Conservation (phyloP, 352 stramenopile genomes). For the Paralagenidium karlingii region DNA sequence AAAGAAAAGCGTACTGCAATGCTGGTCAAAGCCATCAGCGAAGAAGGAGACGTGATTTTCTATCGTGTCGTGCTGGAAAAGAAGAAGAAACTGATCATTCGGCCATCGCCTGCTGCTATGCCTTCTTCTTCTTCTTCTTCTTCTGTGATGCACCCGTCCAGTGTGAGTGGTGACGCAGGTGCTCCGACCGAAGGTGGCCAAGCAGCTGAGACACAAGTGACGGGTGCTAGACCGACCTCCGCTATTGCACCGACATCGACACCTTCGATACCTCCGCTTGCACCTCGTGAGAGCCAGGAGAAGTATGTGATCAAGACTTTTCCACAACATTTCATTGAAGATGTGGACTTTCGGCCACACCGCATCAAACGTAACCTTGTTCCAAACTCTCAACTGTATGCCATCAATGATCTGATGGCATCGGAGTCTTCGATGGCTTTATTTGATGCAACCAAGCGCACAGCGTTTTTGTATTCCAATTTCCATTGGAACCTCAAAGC, state of each 20-base stretch:
- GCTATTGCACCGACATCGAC: not conserved
- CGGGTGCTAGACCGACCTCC: no score
- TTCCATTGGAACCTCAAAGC: slow-evolving; percentile 66
- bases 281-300: slow-evolving; percentile 7
- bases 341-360: slow-evolving; percentile 72
- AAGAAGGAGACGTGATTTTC: slow-evolving; percentile 37
- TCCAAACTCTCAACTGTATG: slow-evolving; percentile 42
- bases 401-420: slow-evolving; percentile 59
- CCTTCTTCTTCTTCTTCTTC: not conserved
- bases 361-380: slow-evolving; percentile 75
- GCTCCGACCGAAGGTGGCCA: no score
- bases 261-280: slow-evolving; percentile 7
- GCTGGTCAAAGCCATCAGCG: slow-evolving; percentile 48
- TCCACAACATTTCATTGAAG: slow-evolving; percentile 73
- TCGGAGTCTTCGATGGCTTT: slow-evolving; percentile 61
- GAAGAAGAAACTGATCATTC: slow-evolving; percentile 9
- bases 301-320: slow-evolving; percentile 74
- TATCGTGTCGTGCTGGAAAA: slow-evolving; percentile 80
- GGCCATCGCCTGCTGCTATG: not conserved
- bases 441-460: slow-evolving; percentile 38
- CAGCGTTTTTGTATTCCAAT: slow-evolving; percentile 57
- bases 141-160: no score
- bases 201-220: no score
- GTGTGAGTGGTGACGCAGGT: no score
- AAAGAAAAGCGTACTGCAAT: slow-evolving; percentile 73